A percentile compares a stretch with the other conserved stretches of the same genome.
phyloP scores from a whole-genome alignment of 305 asterid species.

The Salvia sclarea region DNA sequence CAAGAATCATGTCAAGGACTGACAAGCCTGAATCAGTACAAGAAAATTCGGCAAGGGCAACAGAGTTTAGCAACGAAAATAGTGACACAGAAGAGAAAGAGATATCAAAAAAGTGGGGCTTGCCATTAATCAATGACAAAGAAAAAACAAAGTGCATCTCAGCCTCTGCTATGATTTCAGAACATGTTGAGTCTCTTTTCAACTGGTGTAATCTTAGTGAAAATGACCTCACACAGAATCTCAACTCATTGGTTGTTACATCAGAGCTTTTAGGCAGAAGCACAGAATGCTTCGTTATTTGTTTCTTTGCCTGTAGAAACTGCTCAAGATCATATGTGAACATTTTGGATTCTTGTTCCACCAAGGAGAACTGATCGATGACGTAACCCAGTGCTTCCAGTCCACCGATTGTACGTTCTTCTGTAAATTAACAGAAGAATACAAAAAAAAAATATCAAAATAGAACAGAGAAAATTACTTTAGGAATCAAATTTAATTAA shows the following conservation, averaged over 20 bases:
- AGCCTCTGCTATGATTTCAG: conserved; percentile 70
- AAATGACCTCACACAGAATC: conserved; percentile 58
- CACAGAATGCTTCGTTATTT: conserved; percentile 40
- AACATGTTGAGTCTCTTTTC: conserved; percentile 49
- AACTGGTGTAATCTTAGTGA: conserved; percentile 53
- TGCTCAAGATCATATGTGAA: conserved; percentile 57
- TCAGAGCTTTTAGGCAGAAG: conserved; percentile 45
- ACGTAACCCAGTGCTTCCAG: conserved; percentile 58
- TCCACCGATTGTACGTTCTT: conserved; percentile 51
- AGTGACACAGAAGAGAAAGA: conserved; percentile 63
- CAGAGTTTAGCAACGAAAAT: conserved; percentile 73
- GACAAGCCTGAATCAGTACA: conserved; percentile 53
- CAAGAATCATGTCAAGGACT: conserved; percentile 54
- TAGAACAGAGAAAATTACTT: background rate
- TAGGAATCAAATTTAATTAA: conserved; percentile 14
- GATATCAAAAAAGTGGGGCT: conserved; percentile 45
- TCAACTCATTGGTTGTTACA: conserved; percentile 51
- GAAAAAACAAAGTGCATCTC: conserved; percentile 64
- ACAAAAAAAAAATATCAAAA: conserved; percentile 13
- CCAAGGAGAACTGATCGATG: conserved; percentile 70
- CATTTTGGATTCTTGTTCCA: conserved; percentile 49
- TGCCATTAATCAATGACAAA: conserved; percentile 53
- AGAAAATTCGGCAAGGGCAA: conserved; percentile 69
- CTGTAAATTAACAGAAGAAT: conserved; percentile 49
- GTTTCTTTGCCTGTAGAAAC: conserved; percentile 55